Percentiles rank a stretch among this genome's conserved stretches.
These are phyloP conservation scores for Umbelopsis ramanniana DNA, from an alignment of 192 early-diverging fungal genomes.

Conservation along the genomic window DNA sequence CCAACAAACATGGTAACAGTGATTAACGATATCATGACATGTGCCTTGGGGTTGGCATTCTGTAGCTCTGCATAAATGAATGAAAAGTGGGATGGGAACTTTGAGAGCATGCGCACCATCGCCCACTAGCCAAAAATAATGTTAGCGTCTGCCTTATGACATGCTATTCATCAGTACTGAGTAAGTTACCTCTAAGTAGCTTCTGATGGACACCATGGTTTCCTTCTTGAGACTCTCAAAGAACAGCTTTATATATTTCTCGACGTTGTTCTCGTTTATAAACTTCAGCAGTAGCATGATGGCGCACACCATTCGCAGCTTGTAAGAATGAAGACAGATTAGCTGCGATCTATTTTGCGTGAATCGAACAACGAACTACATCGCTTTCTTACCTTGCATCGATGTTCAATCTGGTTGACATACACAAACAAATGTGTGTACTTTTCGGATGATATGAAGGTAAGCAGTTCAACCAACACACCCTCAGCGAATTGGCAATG, in stretches of 20 bases:
- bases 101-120: conserved; percentile 16
- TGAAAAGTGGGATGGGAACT: conserved; percentile 26
- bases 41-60: conserved; percentile 41
- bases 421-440: conserved; percentile 28
- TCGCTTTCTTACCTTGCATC: conserved; percentile 28
- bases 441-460: not conserved
- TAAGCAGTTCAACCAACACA: conserved; percentile 24
- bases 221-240: conserved; percentile 46
- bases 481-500: conserved; percentile 41
- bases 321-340: not conserved
- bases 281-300: conserved; percentile 50
- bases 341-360: not conserved
- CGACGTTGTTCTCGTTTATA: conserved; percentile 29
- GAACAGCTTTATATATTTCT: conserved; percentile 32
- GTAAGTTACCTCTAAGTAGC: conserved; percentile 48
- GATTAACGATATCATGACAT: conserved; percentile 48
- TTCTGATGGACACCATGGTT: conserved; percentile 44
- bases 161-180: not conserved
- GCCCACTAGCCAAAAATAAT: conserved; percentile 27
- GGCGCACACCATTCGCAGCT: conserved; percentile 52
- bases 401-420: conserved; percentile 28
- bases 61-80: conserved; percentile 33
- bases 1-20: conserved; percentile 45
- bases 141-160: too few species aligned
- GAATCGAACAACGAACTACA: not conserved